Evolutionary conservation across 1,139 yeast species (phyloP), one percentile per base, ranked within the genome.

Genomic region (Candida smagusa): DNA sequence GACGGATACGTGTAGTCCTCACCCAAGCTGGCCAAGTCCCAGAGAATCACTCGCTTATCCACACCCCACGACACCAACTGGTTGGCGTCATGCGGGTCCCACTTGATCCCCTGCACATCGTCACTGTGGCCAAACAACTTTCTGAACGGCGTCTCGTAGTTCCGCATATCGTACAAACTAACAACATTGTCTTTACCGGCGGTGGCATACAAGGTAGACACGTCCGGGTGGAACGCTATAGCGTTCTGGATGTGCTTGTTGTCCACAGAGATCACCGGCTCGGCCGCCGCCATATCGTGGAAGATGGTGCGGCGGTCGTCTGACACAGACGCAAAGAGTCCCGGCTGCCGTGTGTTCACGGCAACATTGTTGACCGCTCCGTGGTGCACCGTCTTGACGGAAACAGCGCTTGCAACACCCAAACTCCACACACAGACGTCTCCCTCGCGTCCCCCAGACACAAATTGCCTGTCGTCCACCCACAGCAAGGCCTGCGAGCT

Each of bases 401-500:
- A 68, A 9, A 61, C 49, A 9, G 84, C 84, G 1, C 68, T 58
- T 40, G 53, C 46, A 12, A 30, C 22, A 3, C n/a, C 9, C 38
- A 71, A 57, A 48, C 84, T 84, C 95, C 95, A 87, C 23, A 82
- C 58, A 0, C 87, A 84, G 38, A 87, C 74, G 28, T 76, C 74
- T 4, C 74, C 59, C 54, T 85, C 95, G 45, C 78, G 79, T 2
- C 86, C 74, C 3, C 88, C 88, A 2, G 89, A 75, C 24, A 85
- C 61, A 35, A 85, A 67, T 39, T 63, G 61, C 3, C 68, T 65
- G 29, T 67, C 67, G 28, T 55, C 52, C 4, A 60, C 44, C 95
- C 95, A 87, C 44, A 82, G 81, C 38, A 87, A 63, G 1, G 85
- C 84, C 56, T 72, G 79, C 0, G 94, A 95, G 48, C 81, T 88